Evolutionary conservation across 257 asterid genomes (phyloP).

Genomic region (Verbascum thapsus): DNA sequence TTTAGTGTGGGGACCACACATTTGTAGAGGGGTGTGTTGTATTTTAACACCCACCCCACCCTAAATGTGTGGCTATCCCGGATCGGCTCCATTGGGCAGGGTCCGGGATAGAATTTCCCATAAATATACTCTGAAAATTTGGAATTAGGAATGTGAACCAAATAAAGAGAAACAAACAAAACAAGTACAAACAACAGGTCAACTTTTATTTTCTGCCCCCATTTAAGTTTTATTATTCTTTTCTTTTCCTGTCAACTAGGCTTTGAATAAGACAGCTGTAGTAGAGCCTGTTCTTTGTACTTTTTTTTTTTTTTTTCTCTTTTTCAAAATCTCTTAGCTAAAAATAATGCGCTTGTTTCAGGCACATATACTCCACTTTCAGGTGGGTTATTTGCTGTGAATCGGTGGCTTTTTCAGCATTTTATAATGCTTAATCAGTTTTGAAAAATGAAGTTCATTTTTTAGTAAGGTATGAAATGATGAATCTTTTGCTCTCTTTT

Average conservation of each 20-base stretch:
- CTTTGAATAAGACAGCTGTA: slow-evolving; percentile 42
- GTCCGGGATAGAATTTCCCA: too few species aligned
- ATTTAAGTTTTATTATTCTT: slow-evolving; percentile 13
- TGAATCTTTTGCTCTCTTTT: slow-evolving; percentile 18
- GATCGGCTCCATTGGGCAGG: too few species aligned
- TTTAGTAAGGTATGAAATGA: slow-evolving; percentile 34
- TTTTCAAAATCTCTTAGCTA: slow-evolving; percentile 25
- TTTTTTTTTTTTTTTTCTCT: slow-evolving; percentile 7
- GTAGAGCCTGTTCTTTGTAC: slow-evolving; percentile 33
- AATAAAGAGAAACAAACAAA: neutral
- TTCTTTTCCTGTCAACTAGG: slow-evolving; percentile 23
- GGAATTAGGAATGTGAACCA: slow-evolving; percentile 28
- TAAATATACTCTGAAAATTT: slow-evolving; percentile 17
- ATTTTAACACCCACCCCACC: too few species aligned
- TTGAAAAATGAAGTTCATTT: slow-evolving; percentile 36
- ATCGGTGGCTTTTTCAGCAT: slow-evolving; percentile 20
- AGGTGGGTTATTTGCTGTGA: slow-evolving; percentile 34
- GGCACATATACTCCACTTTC: slow-evolving; percentile 31
- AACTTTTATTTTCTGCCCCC: slow-evolving; percentile 26
- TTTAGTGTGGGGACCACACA: too few species aligned
- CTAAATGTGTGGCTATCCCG: too few species aligned
- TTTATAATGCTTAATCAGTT: slow-evolving; percentile 19
- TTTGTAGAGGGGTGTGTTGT: too few species aligned
- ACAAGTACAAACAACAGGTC: slow-evolving; percentile 40
- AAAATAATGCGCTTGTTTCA: slow-evolving; percentile 39